phyloP scores from a whole-genome alignment of 768 basidiomycete genomes.

The Phylloporus rhodoxanthus region DNA sequence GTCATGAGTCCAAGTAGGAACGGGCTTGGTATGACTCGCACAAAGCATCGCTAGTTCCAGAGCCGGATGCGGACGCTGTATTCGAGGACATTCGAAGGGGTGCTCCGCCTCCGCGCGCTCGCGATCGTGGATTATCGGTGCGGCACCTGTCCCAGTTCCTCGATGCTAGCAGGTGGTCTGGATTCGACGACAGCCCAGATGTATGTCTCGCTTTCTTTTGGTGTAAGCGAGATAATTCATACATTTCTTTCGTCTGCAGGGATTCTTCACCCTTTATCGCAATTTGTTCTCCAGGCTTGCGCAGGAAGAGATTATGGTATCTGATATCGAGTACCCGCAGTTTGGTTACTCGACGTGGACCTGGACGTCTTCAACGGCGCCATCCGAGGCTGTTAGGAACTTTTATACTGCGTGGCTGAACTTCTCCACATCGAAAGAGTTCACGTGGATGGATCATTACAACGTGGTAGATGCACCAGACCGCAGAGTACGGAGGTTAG shows the following conservation, averaged over 20 bases:
- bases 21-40: slow-evolving; percentile 98
- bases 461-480: slow-evolving; percentile 82
- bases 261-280: slow-evolving; percentile 86
- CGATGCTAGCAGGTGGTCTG: slow-evolving; percentile 60
- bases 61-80: slow-evolving; percentile 77
- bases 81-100: slow-evolving; percentile 83
- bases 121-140: slow-evolving; percentile 72
- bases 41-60: slow-evolving; percentile 69
- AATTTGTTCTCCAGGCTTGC: slow-evolving; percentile 80
- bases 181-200: slow-evolving; percentile 56
- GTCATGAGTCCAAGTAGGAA: slow-evolving; percentile 58
- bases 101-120: slow-evolving; percentile 43
- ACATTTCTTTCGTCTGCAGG: slow-evolving; percentile 37
- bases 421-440: slow-evolving; percentile 83
- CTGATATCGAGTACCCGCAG: slow-evolving; percentile 58
- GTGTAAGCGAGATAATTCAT: not conserved
- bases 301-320: slow-evolving; percentile 58
- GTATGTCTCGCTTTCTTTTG: slow-evolving; percentile 35
- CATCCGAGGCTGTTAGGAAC: slow-evolving; percentile 48
- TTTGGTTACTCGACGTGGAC: slow-evolving; percentile 78
- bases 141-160: slow-evolving; percentile 84
- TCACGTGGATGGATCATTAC: slow-evolving; percentile 84
- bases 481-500: slow-evolving; percentile 70
- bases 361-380: slow-evolving; percentile 51
- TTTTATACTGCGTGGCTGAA: slow-evolving; percentile 88